phyloP scores from a whole-genome alignment of 768 basidiomycete genomes.

The Russula abietina region DNA sequence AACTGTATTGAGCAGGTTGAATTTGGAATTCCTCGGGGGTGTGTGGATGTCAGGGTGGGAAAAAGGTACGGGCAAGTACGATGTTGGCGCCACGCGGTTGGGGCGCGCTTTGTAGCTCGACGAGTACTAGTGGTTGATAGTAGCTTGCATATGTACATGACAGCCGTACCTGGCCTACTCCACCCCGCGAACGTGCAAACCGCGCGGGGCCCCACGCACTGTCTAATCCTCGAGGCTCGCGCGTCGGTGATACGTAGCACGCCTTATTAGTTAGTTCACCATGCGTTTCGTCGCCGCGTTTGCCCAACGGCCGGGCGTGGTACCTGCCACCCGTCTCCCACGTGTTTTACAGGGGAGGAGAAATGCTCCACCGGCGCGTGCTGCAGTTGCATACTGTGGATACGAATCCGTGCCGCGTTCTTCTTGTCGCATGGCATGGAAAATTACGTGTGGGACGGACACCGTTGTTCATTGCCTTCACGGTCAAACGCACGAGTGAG shows the following conservation, averaged over 20 bases:
- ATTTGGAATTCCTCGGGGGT: background rate
- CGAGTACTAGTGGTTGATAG: background rate
- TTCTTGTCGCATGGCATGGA: constrained; percentile 1
- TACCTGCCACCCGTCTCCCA: constrained; percentile 15
- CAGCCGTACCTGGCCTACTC: background rate
- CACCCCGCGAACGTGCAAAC: constrained; percentile 15
- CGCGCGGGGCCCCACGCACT: constrained; percentile 18
- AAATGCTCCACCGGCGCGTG: background rate
- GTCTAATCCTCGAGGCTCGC: constrained; percentile 20
- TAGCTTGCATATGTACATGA: background rate
- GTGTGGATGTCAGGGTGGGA: constrained; percentile 2
- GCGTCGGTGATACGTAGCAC: constrained; percentile 8
- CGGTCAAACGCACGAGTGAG: constrained; percentile 10
- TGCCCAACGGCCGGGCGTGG: background rate
- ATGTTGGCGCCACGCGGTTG: constrained; percentile 13
- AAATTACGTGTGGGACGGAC: constrained; percentile 17
- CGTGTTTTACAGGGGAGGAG: constrained; percentile 10
- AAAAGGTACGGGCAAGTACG: background rate
- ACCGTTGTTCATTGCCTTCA: constrained; percentile 19
- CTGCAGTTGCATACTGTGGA: background rate
- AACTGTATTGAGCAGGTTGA: no score
- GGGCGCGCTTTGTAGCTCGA: background rate
- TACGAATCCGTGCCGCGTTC: constrained; percentile 5
- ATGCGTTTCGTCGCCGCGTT: constrained; percentile 9
- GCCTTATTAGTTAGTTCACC: constrained; percentile 6